phyloP scores from a whole-genome alignment of 116 monocot species.

The Trichopus zeylanicus region DNA sequence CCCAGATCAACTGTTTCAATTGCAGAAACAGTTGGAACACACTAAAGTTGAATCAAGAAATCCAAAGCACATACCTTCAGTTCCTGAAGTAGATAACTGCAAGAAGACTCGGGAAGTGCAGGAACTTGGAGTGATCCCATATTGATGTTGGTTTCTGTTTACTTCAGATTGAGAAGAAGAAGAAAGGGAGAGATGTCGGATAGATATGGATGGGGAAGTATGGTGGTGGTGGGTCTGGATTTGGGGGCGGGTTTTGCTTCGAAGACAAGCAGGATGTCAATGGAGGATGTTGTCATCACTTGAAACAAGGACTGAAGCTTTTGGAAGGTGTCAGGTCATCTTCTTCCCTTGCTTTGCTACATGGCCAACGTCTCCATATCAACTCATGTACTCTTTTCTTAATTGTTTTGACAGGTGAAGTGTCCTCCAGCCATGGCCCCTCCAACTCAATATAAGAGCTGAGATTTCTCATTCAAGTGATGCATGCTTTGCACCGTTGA shows the following conservation, averaged over 20 bases:
- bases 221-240: conserved; percentile 3
- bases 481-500: neutral
- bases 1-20: conserved; percentile 57
- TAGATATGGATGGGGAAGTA: neutral
- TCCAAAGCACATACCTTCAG: conserved; percentile 30
- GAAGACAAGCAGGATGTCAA: conserved; percentile 6
- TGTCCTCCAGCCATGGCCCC: neutral
- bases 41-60: neutral
- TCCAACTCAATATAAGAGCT: neutral
- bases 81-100: conserved; percentile 61
- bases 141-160: too few species aligned
- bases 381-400: neutral
- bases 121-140: conserved; percentile 39
- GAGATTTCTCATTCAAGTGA: neutral
- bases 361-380: conserved; percentile 3
- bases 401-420: neutral
- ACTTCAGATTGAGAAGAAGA: neutral
- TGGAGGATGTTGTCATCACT: conserved; percentile 2
- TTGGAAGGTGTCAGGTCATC: neutral
- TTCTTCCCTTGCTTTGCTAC: neutral
- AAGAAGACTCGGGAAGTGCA: conserved; percentile 35
- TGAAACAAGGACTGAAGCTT: conserved; percentile 5
- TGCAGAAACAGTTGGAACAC: neutral
- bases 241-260: conserved; percentile 7
- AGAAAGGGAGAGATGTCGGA: neutral